Evolutionary conservation across 129 eudicot genomes (phyloP), one percentile per base, ranked within the genome.

Genomic region (Logfia minima): DNA sequence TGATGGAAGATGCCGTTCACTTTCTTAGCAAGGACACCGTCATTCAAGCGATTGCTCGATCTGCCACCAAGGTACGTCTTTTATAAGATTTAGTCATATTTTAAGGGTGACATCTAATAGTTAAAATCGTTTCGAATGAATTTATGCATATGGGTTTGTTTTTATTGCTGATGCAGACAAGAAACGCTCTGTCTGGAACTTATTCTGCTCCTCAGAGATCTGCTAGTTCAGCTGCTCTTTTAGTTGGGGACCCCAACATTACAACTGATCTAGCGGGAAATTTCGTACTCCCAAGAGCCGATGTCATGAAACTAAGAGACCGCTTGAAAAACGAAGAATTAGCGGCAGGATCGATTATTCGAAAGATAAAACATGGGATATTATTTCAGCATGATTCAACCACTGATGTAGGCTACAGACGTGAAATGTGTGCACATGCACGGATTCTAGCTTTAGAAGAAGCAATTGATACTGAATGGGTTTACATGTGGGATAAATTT

Each of bases 121-220:
- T 41, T 41, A 41, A 9, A 9, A 9, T 41, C 3, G 48, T 9
- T 41, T 8, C 10, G n/a, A 9, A 10, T 41, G 14, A 8, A 41
- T 9, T 41, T 39, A 9, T 39, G 37, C 64, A 63, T 22, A 52
- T 34, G 37, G 2, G 34, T 53, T 64, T 73, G 22, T 71, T 53
- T 39, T 21, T 34, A 24, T 78, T 21, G 41, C 3, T 34, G 21
- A 51, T 77, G 84, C 89, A 95, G 99, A 92, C 99, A 11, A 79
- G 97, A 90, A 95, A 95, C 77, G 99, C 97, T 63, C 69, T 95
- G 75, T 85, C 99, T 29, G 99, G 99, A 75, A 95, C 99, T 35
- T 95, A 92, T 80, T 95, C 99, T 4, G 99, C 99, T 74, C 99
- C 99, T n/a, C 99, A 95, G 82, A 91, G 99, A 71, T 95, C 99